Evolutionary conservation across 148 eudicot genomes (phyloP).

Genomic region (Drosera capensis): DNA sequence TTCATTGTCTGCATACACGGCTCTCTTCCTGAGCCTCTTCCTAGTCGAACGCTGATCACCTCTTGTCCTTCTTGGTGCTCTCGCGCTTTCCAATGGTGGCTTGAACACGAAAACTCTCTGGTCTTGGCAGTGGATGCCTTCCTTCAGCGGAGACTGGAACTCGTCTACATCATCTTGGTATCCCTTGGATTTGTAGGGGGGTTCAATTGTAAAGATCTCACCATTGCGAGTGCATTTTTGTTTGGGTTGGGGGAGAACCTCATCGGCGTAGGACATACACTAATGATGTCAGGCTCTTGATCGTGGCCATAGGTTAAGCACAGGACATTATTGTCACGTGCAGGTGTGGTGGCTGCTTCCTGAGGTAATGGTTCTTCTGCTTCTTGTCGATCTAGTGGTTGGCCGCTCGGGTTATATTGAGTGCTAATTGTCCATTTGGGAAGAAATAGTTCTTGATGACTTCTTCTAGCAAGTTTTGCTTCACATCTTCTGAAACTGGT

Average conservation of each 20-base stretch:
- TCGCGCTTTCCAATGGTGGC: background rate
- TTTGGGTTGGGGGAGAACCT: background rate
- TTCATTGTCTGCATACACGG: constrained; percentile 2
- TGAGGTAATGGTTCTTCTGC: background rate
- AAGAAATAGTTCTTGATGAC: constrained; percentile 31
- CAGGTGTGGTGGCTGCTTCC: background rate
- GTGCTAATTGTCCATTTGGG: constrained; percentile 27
- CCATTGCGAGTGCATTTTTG: background rate
- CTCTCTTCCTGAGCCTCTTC: constrained; percentile 4
- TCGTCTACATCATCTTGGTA: constrained; percentile 9
- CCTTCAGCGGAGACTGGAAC: constrained; percentile 1
- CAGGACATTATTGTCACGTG: background rate
- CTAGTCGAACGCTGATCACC: background rate
- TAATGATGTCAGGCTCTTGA: background rate
- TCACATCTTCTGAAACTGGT: constrained; percentile 31
- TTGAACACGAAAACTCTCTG: constrained; percentile 10
- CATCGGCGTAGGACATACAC: background rate
- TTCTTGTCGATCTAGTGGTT: background rate
- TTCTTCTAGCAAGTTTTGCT: constrained; percentile 45
- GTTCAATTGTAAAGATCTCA: background rate
- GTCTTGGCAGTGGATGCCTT: constrained; percentile 2
- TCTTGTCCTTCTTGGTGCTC: background rate
- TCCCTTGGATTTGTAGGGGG: background rate
- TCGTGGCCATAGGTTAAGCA: background rate
- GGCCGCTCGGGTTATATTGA: constrained; percentile 21